phyloP scores from a whole-genome alignment of 2,329 filamentous ascomycete genomes.

The Basipetospora chlamydospora region DNA sequence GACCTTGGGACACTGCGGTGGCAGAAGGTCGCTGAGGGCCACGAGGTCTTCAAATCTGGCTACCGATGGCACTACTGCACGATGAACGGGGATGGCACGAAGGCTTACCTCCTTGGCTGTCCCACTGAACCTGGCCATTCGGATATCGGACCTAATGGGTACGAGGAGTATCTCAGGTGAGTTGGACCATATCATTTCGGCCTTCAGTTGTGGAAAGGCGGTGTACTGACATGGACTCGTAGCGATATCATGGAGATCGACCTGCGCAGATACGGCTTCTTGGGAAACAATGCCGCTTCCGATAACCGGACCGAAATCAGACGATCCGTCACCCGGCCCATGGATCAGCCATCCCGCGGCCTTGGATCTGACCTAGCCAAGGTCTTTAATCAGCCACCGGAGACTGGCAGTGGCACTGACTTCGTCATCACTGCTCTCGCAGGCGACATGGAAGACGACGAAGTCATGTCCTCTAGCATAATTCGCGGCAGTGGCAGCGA shows the following conservation, averaged over 20 bases:
- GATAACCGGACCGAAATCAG: slow-evolving; percentile 37
- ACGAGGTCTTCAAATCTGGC: slow-evolving; percentile 81
- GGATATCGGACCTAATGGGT: slow-evolving; percentile 51
- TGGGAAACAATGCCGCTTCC: slow-evolving; percentile 59
- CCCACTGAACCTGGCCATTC: slow-evolving; percentile 56
- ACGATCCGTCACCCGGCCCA: slow-evolving; percentile 28
- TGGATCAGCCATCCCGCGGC: slow-evolving; percentile 44
- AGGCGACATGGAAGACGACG: slow-evolving; percentile 60
- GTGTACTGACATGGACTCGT: background rate
- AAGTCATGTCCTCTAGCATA: slow-evolving; percentile 38
- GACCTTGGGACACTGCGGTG: slow-evolving; percentile 79
- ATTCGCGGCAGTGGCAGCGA: slow-evolving; percentile 31
- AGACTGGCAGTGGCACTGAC: slow-evolving; percentile 74
- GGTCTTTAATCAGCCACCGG: slow-evolving; percentile 75
- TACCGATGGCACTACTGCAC: slow-evolving; percentile 98
- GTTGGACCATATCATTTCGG: too few relatives aligned
- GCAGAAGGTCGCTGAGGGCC: slow-evolving; percentile 89
- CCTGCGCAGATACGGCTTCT: slow-evolving; percentile 75
- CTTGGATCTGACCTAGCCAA: slow-evolving; percentile 75
- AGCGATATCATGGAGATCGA: slow-evolving; percentile 89
- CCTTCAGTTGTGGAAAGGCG: background rate
- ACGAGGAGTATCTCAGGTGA: slow-evolving; percentile 73
- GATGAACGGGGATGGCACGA: slow-evolving; percentile 86
- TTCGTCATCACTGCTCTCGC: slow-evolving; percentile 80
- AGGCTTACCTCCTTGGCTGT: slow-evolving; percentile 92